A percentile compares a stretch with the other conserved stretches of the same genome.
phyloP scores from a whole-genome alignment of 768 basidiomycete species.

The Boletus rubroflammeus region DNA sequence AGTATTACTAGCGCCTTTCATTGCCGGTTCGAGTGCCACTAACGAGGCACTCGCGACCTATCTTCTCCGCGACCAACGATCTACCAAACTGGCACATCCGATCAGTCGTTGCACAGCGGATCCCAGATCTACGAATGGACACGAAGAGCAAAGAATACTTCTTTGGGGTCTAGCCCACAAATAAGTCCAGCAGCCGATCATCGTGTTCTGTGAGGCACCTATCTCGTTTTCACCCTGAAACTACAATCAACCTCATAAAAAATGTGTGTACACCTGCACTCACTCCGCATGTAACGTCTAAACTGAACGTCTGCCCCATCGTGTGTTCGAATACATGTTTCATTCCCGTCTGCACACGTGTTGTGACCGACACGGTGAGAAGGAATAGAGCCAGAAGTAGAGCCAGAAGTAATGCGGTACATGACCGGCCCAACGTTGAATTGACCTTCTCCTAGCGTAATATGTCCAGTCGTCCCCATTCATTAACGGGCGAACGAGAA shows the following conservation, averaged over 20 bases:
- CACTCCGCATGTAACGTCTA: neutral
- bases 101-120: neutral
- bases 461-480: neutral
- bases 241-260: neutral
- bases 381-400: neutral
- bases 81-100: slow-evolving; percentile 1
- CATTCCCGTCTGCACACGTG: slow-evolving; percentile 8
- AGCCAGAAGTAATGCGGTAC: neutral
- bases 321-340: neutral
- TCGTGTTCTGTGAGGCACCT: neutral
- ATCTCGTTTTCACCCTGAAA: neutral
- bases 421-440: neutral
- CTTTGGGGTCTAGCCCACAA: neutral
- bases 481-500: neutral
- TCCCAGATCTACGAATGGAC: slow-evolving; percentile 2
- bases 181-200: neutral
- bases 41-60: neutral
- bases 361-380: neutral
- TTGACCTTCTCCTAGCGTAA: slow-evolving; percentile 3
- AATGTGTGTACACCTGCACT: no score
- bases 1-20: slow-evolving; percentile 6
- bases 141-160: neutral
- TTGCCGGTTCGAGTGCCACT: neutral
- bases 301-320: neutral
- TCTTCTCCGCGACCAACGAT: slow-evolving; percentile 9